phyloP scores from a whole-genome alignment of 371 early-diverging fungal genomes.

The Phascolomyces articulosus region DNA sequence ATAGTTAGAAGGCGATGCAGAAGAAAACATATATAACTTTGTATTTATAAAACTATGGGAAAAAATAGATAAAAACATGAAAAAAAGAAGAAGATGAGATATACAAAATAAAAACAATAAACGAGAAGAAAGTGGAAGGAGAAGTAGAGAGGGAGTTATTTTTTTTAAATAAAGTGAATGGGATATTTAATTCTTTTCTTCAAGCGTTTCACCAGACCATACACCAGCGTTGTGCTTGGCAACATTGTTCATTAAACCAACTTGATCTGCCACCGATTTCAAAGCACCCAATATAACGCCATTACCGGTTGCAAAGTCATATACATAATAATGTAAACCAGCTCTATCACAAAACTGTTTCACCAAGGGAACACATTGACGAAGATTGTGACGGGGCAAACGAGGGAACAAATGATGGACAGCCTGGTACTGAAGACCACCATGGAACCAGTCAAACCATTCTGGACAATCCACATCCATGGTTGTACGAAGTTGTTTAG shows the following conservation, averaged over 20 bases:
- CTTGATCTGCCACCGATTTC: constrained; percentile 77
- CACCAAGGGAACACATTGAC: constrained; percentile 74
- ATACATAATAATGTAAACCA: constrained; percentile 69
- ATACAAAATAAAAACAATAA: no score
- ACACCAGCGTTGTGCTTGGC: constrained; percentile 57
- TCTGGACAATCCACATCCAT: constrained; percentile 96
- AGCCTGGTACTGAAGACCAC: constrained; percentile 96
- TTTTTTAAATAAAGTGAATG: background rate
- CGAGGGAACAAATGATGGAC: constrained; percentile 96
- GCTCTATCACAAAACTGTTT: constrained; percentile 74
- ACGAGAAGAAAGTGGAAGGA: no score
- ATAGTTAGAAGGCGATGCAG: no score
- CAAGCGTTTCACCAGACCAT: constrained; percentile 23
- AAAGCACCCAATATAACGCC: constrained; percentile 65
- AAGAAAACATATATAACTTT: no score
- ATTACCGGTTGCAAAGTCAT: constrained; percentile 77
- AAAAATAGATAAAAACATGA: no score
- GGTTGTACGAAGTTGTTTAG: constrained; percentile 89
- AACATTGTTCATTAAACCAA: constrained; percentile 60
- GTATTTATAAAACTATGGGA: no score
- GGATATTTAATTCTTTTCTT: background rate
- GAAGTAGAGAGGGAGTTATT: background rate
- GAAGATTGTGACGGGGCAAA: constrained; percentile 87
- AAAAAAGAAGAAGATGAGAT: no score
- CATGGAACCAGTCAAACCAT: constrained; percentile 97